phyloP scores from a whole-genome alignment of 257 asterid species.

The Handroanthus guayacan region DNA sequence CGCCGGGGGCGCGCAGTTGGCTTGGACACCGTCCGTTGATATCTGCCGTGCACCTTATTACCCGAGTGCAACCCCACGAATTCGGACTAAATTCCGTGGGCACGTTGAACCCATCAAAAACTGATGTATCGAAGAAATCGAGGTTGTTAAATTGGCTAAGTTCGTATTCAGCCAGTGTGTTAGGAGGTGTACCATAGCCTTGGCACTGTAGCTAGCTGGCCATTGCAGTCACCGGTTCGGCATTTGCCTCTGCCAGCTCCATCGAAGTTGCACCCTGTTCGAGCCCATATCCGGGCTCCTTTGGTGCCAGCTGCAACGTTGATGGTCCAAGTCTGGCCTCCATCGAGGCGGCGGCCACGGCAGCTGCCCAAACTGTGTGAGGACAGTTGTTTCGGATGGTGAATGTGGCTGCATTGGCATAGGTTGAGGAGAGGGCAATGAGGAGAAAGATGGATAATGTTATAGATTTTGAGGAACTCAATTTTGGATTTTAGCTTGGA shows the following conservation, averaged over 20 bases:
- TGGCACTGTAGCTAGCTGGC: conserved; percentile 47
- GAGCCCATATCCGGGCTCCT: conserved; percentile 48
- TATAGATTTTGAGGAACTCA: too few relatives aligned
- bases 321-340: conserved; percentile 51
- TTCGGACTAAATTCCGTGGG: conserved; percentile 54
- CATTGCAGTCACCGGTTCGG: conserved; percentile 61
- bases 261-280: conserved; percentile 50
- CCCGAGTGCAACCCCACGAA: conserved; percentile 40
- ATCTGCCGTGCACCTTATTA: conserved; percentile 48
- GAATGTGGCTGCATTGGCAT: conserved; percentile 44
- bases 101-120: conserved; percentile 71
- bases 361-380: conserved; percentile 54
- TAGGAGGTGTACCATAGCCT: conserved; percentile 58
- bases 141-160: conserved; percentile 35
- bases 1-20: conserved; percentile 43
- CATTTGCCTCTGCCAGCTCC: conserved; percentile 48
- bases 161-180: conserved; percentile 64
- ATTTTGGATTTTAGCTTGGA: too few relatives aligned
- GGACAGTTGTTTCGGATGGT: conserved; percentile 52
- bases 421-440: background rate
- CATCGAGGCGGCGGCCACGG: conserved; percentile 50
- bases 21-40: conserved; percentile 59
- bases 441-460: too few relatives aligned
- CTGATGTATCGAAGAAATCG: conserved; percentile 66
- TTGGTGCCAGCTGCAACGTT: conserved; percentile 42